Conservation (phyloP, 2,329 filamentous ascomycete species). For the Fusarium mundagurra region DNA sequence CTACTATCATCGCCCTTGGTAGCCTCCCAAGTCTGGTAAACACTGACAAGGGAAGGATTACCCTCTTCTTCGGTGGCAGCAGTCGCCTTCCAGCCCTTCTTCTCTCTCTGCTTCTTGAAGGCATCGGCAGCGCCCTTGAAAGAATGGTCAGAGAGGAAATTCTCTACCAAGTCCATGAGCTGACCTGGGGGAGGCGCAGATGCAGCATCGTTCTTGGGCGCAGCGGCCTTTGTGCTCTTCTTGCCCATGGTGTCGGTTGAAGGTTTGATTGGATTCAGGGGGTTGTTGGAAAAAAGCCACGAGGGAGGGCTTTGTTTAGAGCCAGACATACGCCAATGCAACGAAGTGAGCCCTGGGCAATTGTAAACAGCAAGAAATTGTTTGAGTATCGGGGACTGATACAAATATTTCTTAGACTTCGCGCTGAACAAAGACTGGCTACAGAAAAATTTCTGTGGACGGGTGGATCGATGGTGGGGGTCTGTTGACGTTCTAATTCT, state of each 20-base stretch:
- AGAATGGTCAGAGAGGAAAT: constrained; percentile 73
- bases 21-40: constrained; percentile 63
- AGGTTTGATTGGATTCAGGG: constrained; percentile 32
- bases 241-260: constrained; percentile 49
- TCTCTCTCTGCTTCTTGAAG: constrained; percentile 70
- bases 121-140: constrained; percentile 69
- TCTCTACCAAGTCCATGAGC: constrained; percentile 72
- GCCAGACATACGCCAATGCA: constrained; percentile 47
- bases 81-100: constrained; percentile 57
- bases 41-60: constrained; percentile 57
- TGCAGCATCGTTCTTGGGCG: constrained; percentile 32
- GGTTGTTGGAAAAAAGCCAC: constrained; percentile 58
- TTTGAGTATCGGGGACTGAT: not conserved
- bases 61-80: constrained; percentile 18
- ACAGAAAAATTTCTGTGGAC: constrained; percentile 43
- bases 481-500: constrained; percentile 15
- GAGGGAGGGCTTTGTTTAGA: constrained; percentile 48
- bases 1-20: constrained; percentile 27
- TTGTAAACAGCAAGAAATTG: constrained; percentile 10
- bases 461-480: constrained; percentile 26
- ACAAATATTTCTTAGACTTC: constrained; percentile 25
- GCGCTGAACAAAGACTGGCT: constrained; percentile 20
- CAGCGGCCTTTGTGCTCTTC: constrained; percentile 35
- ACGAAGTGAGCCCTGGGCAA: not conserved
- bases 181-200: constrained; percentile 61